Conservation (phyloP, 441 rosid species). For the Mallotus repandus region DNA sequence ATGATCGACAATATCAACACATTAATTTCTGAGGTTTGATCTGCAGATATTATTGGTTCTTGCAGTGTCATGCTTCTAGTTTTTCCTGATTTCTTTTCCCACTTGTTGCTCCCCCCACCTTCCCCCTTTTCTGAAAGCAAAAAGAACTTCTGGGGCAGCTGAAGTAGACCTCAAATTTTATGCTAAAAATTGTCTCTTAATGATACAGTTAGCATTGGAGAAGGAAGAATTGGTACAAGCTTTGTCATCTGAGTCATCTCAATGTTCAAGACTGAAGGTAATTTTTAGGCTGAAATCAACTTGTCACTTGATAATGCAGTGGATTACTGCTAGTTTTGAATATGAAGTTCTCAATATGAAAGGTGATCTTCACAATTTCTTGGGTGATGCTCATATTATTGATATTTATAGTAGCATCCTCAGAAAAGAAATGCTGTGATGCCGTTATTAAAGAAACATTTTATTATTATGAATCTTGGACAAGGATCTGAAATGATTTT, state of each 20-base stretch:
- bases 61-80: slow-evolving; percentile 3
- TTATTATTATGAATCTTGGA: too few species aligned
- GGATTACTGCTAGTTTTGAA: too few species aligned
- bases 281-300: slow-evolving; percentile 8
- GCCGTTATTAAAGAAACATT: too few species aligned
- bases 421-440: too few species aligned
- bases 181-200: slow-evolving; percentile 17
- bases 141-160: slow-evolving; percentile 5
- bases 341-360: too few species aligned
- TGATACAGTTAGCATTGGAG: slow-evolving; percentile 76
- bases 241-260: slow-evolving; percentile 71
- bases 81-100: slow-evolving; percentile 6
- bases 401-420: too few species aligned
- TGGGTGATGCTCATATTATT: too few species aligned
- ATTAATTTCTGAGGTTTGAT: slow-evolving; percentile 71
- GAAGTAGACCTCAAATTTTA: neutral
- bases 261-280: slow-evolving; percentile 79
- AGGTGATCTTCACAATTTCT: too few species aligned
- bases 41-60: slow-evolving; percentile 17
- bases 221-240: slow-evolving; percentile 84
- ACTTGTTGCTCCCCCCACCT: neutral
- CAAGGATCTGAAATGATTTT: too few species aligned
- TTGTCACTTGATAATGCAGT: neutral
- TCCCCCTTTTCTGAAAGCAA: neutral
- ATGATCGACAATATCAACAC: slow-evolving; percentile 68